A percentile compares a stretch with the other conserved stretches of the same genome.
Evolutionary conservation across 306 rosid genomes (phyloP).

Genomic region (Comarum palustre): DNA sequence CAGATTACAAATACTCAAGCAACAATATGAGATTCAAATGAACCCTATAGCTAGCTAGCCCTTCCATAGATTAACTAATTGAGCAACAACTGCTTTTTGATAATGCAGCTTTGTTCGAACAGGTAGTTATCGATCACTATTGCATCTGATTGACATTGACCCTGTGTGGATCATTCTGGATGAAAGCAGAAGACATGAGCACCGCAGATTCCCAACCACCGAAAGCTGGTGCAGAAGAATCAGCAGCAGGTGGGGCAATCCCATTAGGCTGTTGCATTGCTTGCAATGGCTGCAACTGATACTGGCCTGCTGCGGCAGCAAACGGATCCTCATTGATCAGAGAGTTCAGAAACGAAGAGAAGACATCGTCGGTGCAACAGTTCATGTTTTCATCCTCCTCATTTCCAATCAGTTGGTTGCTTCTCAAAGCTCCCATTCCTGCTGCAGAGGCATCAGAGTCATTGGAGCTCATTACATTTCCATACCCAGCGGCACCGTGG

Average conservation of each 20-base stretch:
- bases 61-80: background rate
- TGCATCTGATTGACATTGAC: background rate
- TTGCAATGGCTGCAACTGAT: slow-evolving; percentile 14
- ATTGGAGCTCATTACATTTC: background rate
- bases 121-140: background rate
- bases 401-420: slow-evolving; percentile 1
- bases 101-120: slow-evolving; percentile 1
- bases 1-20: slow-evolving; percentile 1
- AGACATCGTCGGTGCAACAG: slow-evolving; percentile 53
- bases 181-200: slow-evolving; percentile 34
- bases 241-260: background rate
- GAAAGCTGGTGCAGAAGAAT: background rate
- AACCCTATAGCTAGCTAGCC: background rate
- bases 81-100: slow-evolving; percentile 1
- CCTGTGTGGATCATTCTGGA: slow-evolving; percentile 33
- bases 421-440: slow-evolving; percentile 24
- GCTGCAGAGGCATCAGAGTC: slow-evolving; percentile 11
- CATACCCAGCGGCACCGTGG: slow-evolving; percentile 17
- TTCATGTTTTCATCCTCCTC: slow-evolving; percentile 34
- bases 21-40: slow-evolving; percentile 1
- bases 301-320: slow-evolving; percentile 25
- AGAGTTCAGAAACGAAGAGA: slow-evolving; percentile 73
- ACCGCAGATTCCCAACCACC: slow-evolving; percentile 44
- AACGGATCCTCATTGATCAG: slow-evolving; percentile 69
- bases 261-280: slow-evolving; percentile 22